A percentile compares a stretch with the other conserved stretches of the same genome.
phyloP scores from a whole-genome alignment of 495 filamentous ascomycete genomes.

The Ramalina intermedia region DNA sequence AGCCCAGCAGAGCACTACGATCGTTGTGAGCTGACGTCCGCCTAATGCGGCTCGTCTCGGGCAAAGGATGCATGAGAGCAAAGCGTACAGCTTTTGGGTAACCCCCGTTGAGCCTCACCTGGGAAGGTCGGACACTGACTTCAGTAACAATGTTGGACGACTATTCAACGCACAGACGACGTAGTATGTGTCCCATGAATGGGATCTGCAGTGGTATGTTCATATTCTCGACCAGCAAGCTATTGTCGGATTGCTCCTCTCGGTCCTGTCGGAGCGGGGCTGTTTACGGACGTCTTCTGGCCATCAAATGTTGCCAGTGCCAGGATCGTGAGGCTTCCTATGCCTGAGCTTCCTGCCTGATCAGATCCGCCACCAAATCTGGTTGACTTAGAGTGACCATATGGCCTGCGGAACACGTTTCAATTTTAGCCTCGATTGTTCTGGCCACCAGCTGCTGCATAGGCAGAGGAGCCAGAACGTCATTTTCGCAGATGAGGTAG shows the following conservation, averaged over 20 bases:
- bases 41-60: too few relatives aligned
- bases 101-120: too few relatives aligned
- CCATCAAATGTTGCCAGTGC: too few relatives aligned
- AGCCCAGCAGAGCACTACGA: too few relatives aligned
- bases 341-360: neutral
- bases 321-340: too few relatives aligned
- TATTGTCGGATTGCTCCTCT: neutral
- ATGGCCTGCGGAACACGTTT: slow-evolving; percentile 19
- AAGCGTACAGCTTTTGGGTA: too few relatives aligned
- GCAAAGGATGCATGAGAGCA: too few relatives aligned
- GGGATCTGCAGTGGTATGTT: neutral
- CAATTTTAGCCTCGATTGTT: slow-evolving; percentile 11
- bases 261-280: neutral
- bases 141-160: too few relatives aligned
- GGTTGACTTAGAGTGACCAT: slow-evolving; percentile 19
- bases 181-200: neutral
- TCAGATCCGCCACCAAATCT: slow-evolving; percentile 13
- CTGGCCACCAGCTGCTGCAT: slow-evolving; percentile 17
- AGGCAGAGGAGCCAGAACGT: slow-evolving; percentile 10
- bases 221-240: neutral
- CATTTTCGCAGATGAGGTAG: slow-evolving; percentile 18
- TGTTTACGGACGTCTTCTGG: too few relatives aligned
- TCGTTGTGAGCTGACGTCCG: too few relatives aligned
- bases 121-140: too few relatives aligned
- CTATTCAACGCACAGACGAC: too few relatives aligned